Evolutionary conservation across 2,329 filamentous ascomycete genomes (phyloP), one percentile per base, ranked within the genome.

Genomic region (Trichophyton simii): DNA sequence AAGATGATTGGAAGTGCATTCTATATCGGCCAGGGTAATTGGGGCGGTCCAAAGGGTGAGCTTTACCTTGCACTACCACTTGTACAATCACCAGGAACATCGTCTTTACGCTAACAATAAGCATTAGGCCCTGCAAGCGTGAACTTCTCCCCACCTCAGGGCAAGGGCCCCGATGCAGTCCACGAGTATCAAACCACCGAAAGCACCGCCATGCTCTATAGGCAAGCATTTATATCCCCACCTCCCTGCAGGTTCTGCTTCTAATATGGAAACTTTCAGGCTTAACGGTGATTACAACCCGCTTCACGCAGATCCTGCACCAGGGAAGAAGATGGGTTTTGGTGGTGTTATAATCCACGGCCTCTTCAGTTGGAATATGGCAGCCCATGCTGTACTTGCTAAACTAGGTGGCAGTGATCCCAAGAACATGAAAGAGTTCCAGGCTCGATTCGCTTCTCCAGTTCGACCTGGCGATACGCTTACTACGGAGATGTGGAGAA

Each of bases 211-310:
- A 82, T 88, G 65, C 78, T 94, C 61, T 94, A 94, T 75, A 83
- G 82, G 76, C 80, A 72, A 69, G 73, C 62, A 54, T 38, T 7
- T 20, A 25, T 22, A 18, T 50, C 13, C 22, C 31, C 1, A 18
- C 11, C 28, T 25, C 11, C 11, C 18, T 11, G 13, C 1, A 7
- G 28, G 28, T 2, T 6, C 22, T 38, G 25, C 22, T 52, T 48
- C 28, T n/a, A 44, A 54, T 7, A 5, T n/a, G 50, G 9, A 44
- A 20, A 11, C 18, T 28, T 9, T 69, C 65, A 83, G 89, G 65
- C 82, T 96, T 58, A 96, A 95, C 68, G 91, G 91, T 66, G 91
- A 96, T 77, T 96, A 96, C 77, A 96, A 96, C 78, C 91, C 91
- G 31, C 84, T 96, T 41, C 91, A 96, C 72, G 90, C 89, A 5